Evolutionary conservation across 2,329 filamentous ascomycete genomes (phyloP).

Genomic region (Curvularia lunata): DNA sequence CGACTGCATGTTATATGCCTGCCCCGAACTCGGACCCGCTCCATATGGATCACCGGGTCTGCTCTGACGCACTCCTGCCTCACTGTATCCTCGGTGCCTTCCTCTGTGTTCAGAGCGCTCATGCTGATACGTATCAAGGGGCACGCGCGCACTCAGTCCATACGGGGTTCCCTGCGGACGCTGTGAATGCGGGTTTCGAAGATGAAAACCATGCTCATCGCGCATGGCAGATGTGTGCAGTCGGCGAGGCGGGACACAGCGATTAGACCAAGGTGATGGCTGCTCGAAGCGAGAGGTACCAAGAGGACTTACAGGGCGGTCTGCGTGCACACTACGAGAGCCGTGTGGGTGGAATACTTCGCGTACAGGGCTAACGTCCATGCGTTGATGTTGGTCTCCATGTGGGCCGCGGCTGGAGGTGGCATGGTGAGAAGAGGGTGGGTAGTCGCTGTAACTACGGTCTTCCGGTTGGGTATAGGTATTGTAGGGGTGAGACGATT

Average conservation of each 20-base stretch:
- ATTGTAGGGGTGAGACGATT: neutral
- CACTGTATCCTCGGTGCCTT: neutral
- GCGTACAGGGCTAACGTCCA: neutral
- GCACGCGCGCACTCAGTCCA: neutral
- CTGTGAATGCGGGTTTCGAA: neutral
- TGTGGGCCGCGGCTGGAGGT: neutral
- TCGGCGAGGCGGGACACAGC: neutral
- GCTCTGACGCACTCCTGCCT: neutral
- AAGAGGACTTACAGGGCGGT: neutral
- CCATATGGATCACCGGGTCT: neutral
- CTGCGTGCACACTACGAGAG: neutral
- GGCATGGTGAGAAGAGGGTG: neutral
- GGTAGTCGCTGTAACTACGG: neutral
- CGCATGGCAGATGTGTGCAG: neutral
- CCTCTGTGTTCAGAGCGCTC: neutral
- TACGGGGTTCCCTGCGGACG: neutral
- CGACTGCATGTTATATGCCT: neutral
- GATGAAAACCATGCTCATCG: neutral
- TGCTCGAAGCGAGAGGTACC: constrained; percentile 3
- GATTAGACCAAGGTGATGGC: neutral
- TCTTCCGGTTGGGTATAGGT: neutral
- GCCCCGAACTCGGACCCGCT: neutral
- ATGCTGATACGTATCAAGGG: neutral
- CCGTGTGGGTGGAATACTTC: neutral
- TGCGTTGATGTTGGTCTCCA: neutral